phyloP scores from a whole-genome alignment of 441 rosid genomes.

The Aquilaria agallochum region DNA sequence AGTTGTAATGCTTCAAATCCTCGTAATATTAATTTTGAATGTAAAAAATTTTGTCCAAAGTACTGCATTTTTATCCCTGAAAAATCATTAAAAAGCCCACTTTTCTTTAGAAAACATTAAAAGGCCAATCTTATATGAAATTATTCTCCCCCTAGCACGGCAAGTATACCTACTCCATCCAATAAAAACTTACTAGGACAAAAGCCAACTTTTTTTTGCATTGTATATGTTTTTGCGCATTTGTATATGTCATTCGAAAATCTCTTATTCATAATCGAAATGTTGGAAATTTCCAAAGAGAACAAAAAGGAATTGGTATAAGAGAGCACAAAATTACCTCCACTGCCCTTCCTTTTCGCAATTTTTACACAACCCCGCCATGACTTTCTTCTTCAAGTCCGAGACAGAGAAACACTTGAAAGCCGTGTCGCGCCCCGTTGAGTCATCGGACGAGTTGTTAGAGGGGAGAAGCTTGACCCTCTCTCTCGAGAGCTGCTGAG shows the following conservation, averaged over 20 bases:
- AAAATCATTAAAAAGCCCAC: no score
- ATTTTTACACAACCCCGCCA: conserved; percentile 75
- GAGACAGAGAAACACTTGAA: conserved; percentile 89
- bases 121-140: no score
- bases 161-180: not conserved
- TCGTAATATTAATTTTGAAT: no score
- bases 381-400: conserved; percentile 87
- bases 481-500: conserved; percentile 58
- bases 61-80: no score
- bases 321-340: conserved; percentile 48
- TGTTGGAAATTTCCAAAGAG: not conserved
- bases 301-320: no score
- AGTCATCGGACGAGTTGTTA: conserved; percentile 29
- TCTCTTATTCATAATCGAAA: not conserved
- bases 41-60: no score
- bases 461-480: conserved; percentile 58
- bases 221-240: not conserved
- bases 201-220: not conserved
- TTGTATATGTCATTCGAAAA: not conserved
- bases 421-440: conserved; percentile 36
- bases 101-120: no score
- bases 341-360: conserved; percentile 81
- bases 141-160: no score
- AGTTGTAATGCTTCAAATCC: no score
- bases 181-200: conserved; percentile 4